These are phyloP conservation scores for Aspergillus sp. DNA, from an alignment of 2,329 filamentous ascomycete genomes.

Conservation along the genomic window DNA sequence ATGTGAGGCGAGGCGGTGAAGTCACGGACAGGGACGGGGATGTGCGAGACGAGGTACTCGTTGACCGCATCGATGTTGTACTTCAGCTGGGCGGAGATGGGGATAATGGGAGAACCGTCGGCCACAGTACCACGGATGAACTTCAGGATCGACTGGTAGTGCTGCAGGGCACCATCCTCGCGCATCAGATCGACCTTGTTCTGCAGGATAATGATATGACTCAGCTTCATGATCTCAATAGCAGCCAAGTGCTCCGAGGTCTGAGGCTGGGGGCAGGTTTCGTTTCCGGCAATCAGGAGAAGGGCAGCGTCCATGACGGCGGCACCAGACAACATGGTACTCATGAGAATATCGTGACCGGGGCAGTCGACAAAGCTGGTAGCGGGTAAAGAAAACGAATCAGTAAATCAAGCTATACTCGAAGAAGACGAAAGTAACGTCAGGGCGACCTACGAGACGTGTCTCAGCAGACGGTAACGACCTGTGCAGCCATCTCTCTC, in stretches of 20 bases:
- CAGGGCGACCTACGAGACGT: slow-evolving; percentile 72
- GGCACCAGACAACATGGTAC: slow-evolving; percentile 98
- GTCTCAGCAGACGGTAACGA: slow-evolving; percentile 81
- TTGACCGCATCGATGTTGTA: slow-evolving; percentile 99
- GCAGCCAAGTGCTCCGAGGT: slow-evolving; percentile 98
- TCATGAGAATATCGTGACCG: slow-evolving; percentile 99
- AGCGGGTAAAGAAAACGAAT: slow-evolving; percentile 1
- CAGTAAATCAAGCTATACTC: neutral
- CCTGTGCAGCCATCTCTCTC: slow-evolving; percentile 89
- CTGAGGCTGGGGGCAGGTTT: slow-evolving; percentile 96
- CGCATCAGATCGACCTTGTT: slow-evolving; percentile 99
- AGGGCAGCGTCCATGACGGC: slow-evolving; percentile 99
- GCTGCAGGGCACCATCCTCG: slow-evolving; percentile 87
- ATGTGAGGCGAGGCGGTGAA: slow-evolving; percentile 93
- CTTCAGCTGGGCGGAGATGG: slow-evolving; percentile 95
- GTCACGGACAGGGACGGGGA: slow-evolving; percentile 86
- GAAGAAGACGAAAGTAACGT: neutral
- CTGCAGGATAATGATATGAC: slow-evolving; percentile 98
- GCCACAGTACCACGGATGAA: slow-evolving; percentile 98
- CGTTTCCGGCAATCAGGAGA: slow-evolving; percentile 94
- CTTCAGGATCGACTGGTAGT: slow-evolving; percentile 96
- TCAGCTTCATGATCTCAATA: slow-evolving; percentile 99
- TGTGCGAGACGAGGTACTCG: slow-evolving; percentile 91
- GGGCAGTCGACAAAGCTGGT: slow-evolving; percentile 93
- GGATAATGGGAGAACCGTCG: slow-evolving; percentile 91